These are phyloP conservation scores for Solanum peruvianum DNA, from an alignment of 257 asterid genomes.

Conservation along the genomic window DNA sequence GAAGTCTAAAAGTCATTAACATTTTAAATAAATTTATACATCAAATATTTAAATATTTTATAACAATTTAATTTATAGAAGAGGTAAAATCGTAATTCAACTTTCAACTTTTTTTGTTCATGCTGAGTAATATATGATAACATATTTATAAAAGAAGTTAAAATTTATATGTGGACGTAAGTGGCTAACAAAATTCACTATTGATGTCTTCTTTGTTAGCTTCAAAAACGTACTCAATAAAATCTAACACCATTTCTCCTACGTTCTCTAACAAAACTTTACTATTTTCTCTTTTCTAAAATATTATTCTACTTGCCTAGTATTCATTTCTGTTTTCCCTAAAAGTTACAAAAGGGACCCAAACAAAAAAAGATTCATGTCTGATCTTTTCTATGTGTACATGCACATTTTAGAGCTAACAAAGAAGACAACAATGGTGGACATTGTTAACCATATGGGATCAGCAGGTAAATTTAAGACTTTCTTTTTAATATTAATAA, in stretches of 20 bases:
- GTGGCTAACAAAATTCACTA: not conserved
- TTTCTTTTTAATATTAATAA: no score
- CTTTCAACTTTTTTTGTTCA: no score
- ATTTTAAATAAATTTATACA: no score
- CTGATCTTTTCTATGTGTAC: not conserved
- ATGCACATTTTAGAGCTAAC: not conserved
- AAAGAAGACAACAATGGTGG: not conserved
- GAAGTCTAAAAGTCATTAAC: no score
- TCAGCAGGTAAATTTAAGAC: not conserved
- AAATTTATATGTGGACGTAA: not conserved
- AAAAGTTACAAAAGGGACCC: not conserved
- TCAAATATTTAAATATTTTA: no score
- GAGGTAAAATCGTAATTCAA: no score
- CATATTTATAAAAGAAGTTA: no score
- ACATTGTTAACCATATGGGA: not conserved
- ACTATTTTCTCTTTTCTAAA: not conserved
- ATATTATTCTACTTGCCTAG: not conserved
- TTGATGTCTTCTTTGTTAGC: not conserved
- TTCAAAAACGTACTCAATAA: not conserved
- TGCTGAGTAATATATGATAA: no score
- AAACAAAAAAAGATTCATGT: not conserved
- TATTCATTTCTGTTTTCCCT: not conserved
- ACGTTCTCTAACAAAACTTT: not conserved
- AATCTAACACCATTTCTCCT: not conserved
- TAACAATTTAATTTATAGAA: no score